Evolutionary conservation across 176 grass and related monocot genomes (phyloP), one percentile per base, ranked within the genome.

Genomic region (Eragrostis nindensis): DNA sequence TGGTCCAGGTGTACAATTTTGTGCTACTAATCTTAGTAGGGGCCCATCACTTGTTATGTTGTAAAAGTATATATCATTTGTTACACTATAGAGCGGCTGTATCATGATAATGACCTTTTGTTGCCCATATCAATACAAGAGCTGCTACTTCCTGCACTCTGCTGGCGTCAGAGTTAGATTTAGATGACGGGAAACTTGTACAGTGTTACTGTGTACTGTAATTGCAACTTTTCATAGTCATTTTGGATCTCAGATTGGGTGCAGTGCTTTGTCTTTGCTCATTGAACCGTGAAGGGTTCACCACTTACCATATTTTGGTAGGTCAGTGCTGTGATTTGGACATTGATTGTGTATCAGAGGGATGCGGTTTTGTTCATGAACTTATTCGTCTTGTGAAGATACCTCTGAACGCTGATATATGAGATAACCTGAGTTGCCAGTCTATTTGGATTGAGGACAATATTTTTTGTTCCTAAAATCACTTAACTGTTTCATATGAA

Each of bases 1-100:
- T 43, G 47, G 56, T 71, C 62, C 54, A 70, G 77, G 54, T 80
- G 77, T 71, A 65, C 65, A 89, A 81, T 85, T 89, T 70, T 70
- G 82, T 71, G 11, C 44, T 45, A 71, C 46, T 73, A 67, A 41
- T 79, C 76, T 81, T 89, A n/a, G 63, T 52, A 38, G 39, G 39
- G 39, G 47, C 17, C 11, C 1, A 47, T 36, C 21, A 11, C 64
- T 76, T 53, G 62, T 15, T n/a, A 4, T 75, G 76, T 65, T 76
- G 62, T 85, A 85, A 68, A 21, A 80, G 43, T 63, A 69, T 62
- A 64, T 45, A 80, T 18, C 10, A 54, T 77, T 57, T 71, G 61
- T 55, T 70, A 7, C 24, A 77, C 26, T 80, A 49, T 80, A 75
- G 38, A 80, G 36, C 70, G 62, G 44, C 9, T 21, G 29, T 76